Base-by-base conservation (phyloP, 2,329 filamentous ascomycete genomes). In the Lachnellula arida region DNA sequence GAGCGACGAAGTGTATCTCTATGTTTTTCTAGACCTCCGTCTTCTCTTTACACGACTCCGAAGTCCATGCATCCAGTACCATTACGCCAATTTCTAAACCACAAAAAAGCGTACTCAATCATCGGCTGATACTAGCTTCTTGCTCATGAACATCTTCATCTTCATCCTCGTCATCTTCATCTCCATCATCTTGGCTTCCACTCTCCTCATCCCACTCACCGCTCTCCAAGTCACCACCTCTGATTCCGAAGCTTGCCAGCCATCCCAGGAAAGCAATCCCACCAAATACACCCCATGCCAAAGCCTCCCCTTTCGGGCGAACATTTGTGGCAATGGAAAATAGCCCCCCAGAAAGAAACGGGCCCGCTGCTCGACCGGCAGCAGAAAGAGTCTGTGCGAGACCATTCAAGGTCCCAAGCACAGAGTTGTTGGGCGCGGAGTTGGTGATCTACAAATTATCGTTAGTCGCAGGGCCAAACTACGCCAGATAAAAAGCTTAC, bases 351-450 rank as follows among this genome's bases (percentile, higher is more conserved):
- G 91, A 94, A 0, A 96, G 76, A 62, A 97, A 92, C 0, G 94
- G 94, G 0, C 94, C 94, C 0, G 91, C 81, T 44, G 92, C 91
- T 57, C 94, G 85, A 8, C 94, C 94, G 0, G 89, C 90, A 0
- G 94, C 94, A 0, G 91, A 96, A 0, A 99, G 82, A 0, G 91
- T 96, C 72, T 99, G 94, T 0, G 94, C 94, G 34, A 97, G 81
- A 9, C 94, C 94, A 67, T 99, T 97, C 25, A 99, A 79, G 0
- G 90, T 91, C 3, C 94, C 94, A 0, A 99, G 81, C 0, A 89
- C 91, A 5, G 88, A 85, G 70, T 93, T 83, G 7, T 92, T 91
- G 0, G 91, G 89, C 0, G 91, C 90, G 1, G 89, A 95, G 66
- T 99, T 99, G 39, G 91, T 97, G 63, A 99, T 92, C 89, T 93